Evolutionary conservation across 371 early-diverging fungal genomes (phyloP).

Genomic region (Batkoa obscura): DNA sequence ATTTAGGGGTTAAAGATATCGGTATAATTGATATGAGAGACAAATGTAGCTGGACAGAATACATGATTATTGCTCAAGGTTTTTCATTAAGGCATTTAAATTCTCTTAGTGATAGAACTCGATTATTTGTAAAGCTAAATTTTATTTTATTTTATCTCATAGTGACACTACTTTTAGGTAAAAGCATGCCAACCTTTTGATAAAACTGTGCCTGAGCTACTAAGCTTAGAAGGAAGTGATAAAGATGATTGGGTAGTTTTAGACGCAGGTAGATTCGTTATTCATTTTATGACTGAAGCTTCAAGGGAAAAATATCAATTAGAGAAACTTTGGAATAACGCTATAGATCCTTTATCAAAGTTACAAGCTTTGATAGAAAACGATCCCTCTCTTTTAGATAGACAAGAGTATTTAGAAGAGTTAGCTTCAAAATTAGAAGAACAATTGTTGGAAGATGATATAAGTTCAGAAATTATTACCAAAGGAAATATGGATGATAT

Average conservation of each 20-base stretch:
- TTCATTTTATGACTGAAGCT: conserved; percentile 1
- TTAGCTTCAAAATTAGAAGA: no score
- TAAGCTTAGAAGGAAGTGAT: not conserved
- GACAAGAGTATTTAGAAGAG: no score
- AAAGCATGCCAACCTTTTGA: conserved; percentile 2
- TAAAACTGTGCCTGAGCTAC: not conserved
- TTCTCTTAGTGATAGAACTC: not conserved
- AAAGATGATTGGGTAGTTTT: conserved; percentile 3
- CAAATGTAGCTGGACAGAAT: not conserved
- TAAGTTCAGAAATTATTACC: no score
- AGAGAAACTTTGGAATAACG: not conserved
- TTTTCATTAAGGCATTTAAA: not conserved
- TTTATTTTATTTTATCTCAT: not conserved
- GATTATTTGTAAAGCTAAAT: not conserved
- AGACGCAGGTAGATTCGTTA: not conserved
- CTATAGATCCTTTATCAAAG: not conserved
- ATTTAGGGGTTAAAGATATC: not conserved
- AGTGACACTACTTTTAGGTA: not conserved
- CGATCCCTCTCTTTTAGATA: no score
- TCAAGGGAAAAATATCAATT: not conserved
- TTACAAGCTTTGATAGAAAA: no score
- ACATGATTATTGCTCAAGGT: not conserved
- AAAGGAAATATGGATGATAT: no score
- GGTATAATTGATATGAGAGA: not conserved
- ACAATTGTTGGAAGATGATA: no score